phyloP scores from a whole-genome alignment of 306 rosid species.

The Vigna unguiculata region DNA sequence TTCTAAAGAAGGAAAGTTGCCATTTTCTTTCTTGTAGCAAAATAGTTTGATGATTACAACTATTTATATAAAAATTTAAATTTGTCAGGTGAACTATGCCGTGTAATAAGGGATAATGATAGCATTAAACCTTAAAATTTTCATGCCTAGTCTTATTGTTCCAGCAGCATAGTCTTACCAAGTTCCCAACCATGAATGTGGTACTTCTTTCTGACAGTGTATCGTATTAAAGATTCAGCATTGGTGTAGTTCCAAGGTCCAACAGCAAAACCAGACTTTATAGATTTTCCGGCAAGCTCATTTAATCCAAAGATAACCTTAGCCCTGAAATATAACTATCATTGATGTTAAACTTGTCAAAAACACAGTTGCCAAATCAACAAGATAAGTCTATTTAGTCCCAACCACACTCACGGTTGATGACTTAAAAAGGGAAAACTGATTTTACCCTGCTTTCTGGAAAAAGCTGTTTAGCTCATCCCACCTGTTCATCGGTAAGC shows the following conservation, averaged over 20 bases:
- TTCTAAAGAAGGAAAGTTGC: background rate
- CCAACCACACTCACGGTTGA: background rate
- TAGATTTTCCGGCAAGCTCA: conserved; percentile 72
- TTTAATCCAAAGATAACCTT: conserved; percentile 84
- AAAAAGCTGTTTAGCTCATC: conserved; percentile 87
- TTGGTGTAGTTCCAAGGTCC: conserved; percentile 84
- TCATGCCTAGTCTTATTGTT: conserved; percentile 12
- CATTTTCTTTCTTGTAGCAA: conserved; percentile 12
- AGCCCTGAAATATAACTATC: conserved; percentile 66
- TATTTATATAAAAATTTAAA: conserved; percentile 27
- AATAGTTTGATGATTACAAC: background rate
- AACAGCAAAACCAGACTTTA: conserved; percentile 46
- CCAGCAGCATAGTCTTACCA: conserved; percentile 61
- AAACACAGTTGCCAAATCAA: conserved; percentile 36
- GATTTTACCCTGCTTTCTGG: conserved; percentile 75
- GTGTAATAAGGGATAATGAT: background rate
- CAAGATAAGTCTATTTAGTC: conserved; percentile 1
- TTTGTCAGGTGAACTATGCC: conserved; percentile 10
- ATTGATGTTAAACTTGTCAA: conserved; percentile 40
- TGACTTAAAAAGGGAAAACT: conserved; percentile 15
- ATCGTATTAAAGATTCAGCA: conserved; percentile 78
- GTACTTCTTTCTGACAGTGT: conserved; percentile 73
- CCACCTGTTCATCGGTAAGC: conserved; percentile 89
- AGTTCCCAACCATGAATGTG: conserved; percentile 92
- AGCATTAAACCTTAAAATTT: conserved; percentile 12